phyloP scores from a whole-genome alignment of 140 eudicot genomes.

The Erigeron philadelphicus region DNA sequence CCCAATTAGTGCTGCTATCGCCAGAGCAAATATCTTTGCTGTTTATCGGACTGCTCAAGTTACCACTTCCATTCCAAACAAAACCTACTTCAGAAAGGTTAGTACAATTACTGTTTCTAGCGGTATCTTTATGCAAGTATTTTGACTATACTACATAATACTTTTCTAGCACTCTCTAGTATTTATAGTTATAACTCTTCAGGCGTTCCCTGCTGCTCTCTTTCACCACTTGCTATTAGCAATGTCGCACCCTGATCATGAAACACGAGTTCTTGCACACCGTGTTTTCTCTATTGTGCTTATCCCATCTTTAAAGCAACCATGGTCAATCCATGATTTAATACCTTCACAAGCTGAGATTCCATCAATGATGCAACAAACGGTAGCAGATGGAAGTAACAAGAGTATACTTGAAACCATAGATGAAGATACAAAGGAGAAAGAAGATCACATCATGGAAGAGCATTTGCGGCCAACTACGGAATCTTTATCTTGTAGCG shows the following conservation, averaged over 20 bases:
- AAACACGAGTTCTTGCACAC: conserved; percentile 71
- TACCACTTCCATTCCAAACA: conserved; percentile 55
- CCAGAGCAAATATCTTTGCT: conserved; percentile 59
- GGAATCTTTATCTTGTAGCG: conserved; percentile 26
- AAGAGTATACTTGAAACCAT: conserved; percentile 23
- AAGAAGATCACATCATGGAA: conserved; percentile 31
- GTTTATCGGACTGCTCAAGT: conserved; percentile 61
- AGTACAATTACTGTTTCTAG: conserved; percentile 16
- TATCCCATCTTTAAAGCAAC: conserved; percentile 46
- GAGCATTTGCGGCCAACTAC: conserved; percentile 15
- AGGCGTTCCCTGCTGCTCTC: conserved; percentile 78
- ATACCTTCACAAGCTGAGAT: conserved; percentile 22
- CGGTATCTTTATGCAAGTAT: neutral
- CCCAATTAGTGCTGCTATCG: conserved; percentile 42
- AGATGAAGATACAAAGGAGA: conserved; percentile 21
- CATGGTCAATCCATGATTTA: conserved; percentile 36
- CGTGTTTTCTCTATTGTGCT: conserved; percentile 58
- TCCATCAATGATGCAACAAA: conserved; percentile 25
- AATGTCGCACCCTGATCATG: conserved; percentile 76
- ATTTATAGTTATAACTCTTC: conserved; percentile 22
- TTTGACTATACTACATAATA: conserved; percentile 4
- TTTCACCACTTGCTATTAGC: conserved; percentile 75
- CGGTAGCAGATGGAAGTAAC: conserved; percentile 30
- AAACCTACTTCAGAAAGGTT: conserved; percentile 49
- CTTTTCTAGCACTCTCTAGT: neutral